Percentiles rank a stretch among this genome's conserved stretches.
Evolutionary conservation across 768 basidiomycete genomes (phyloP).

Genomic region (Rhodotorula sphaerocarpa): DNA sequence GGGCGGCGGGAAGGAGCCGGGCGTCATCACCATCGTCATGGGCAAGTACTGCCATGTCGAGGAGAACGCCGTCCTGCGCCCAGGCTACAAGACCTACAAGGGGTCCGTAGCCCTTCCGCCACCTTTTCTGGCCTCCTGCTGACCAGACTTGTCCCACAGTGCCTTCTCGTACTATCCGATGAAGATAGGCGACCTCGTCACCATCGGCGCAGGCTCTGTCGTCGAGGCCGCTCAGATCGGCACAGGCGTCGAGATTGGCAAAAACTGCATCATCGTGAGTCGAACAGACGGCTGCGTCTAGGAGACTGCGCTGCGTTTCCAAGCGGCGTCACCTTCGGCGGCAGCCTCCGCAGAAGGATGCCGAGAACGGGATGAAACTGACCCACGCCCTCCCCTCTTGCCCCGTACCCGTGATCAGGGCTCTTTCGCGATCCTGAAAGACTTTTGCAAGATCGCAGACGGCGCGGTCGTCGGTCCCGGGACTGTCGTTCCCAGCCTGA

Average conservation of each 20-base stretch:
- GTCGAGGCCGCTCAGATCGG: slow-evolving; percentile 94
- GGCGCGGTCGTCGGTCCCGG: slow-evolving; percentile 83
- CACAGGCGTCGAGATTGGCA: slow-evolving; percentile 86
- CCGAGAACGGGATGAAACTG: background rate
- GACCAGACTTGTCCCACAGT: slow-evolving; percentile 17
- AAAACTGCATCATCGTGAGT: slow-evolving; percentile 93
- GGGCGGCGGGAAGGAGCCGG: slow-evolving; percentile 44
- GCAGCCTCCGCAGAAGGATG: background rate
- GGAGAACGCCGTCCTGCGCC: slow-evolving; percentile 71
- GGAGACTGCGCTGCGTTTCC: background rate
- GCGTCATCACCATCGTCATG: slow-evolving; percentile 74
- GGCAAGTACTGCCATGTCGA: slow-evolving; percentile 88
- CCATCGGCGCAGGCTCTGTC: slow-evolving; percentile 78
- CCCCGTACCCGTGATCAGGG: slow-evolving; percentile 53
- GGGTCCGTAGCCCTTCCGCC: slow-evolving; percentile 40
- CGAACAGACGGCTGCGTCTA: too few relatives aligned
- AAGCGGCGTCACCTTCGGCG: background rate
- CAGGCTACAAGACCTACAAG: slow-evolving; percentile 47
- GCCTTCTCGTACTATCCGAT: slow-evolving; percentile 77
- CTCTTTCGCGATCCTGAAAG: slow-evolving; percentile 92
- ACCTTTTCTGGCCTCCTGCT: background rate
- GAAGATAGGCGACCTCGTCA: slow-evolving; percentile 91
- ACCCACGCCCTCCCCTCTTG: background rate
- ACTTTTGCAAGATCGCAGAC: slow-evolving; percentile 82
- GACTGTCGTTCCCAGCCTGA: slow-evolving; percentile 81